Conservation (phyloP, 73 alveolate species). For the Symbiodinium pilosum region DNA sequence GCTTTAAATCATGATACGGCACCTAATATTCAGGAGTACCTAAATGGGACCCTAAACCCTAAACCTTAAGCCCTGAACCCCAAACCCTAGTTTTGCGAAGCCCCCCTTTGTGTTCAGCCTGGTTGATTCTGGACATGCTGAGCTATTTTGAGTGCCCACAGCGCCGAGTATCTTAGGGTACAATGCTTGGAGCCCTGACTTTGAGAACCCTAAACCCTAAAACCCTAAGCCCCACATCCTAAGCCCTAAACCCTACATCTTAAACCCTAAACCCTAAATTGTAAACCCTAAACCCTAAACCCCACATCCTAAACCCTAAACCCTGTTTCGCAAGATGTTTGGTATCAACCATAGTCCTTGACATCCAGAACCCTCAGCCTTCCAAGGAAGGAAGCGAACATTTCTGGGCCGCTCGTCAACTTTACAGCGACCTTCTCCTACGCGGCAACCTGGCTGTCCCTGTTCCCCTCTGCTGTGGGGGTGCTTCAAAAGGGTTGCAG, state of each 20-base stretch:
- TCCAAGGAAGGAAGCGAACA: constrained; percentile 39
- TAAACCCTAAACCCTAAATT: not conserved
- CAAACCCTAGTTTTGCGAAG: not conserved
- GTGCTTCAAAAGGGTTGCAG: too few relatives aligned
- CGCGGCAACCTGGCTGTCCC: not conserved
- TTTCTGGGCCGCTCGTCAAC: constrained; percentile 63
- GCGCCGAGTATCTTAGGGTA: too few relatives aligned
- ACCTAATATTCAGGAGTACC: not conserved
- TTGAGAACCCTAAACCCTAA: not conserved
- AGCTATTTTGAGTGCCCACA: not conserved
- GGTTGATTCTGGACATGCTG: not conserved
- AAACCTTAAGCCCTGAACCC: not conserved
- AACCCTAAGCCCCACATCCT: too few relatives aligned
- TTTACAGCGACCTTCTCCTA: constrained; percentile 87
- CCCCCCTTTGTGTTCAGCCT: not conserved
- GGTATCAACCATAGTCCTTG: not conserved
- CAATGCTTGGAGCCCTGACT: too few relatives aligned
- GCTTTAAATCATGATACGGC: too few relatives aligned
- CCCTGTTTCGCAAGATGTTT: not conserved
- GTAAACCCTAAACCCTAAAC: not conserved
- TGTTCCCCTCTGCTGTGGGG: too few relatives aligned
- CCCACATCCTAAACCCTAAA: not conserved
- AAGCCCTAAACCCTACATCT: not conserved
- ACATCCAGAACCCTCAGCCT: not conserved
- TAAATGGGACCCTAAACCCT: not conserved